phyloP scores from a whole-genome alignment of 176 grass and related monocot species.

The Saccharum spontaneum region DNA sequence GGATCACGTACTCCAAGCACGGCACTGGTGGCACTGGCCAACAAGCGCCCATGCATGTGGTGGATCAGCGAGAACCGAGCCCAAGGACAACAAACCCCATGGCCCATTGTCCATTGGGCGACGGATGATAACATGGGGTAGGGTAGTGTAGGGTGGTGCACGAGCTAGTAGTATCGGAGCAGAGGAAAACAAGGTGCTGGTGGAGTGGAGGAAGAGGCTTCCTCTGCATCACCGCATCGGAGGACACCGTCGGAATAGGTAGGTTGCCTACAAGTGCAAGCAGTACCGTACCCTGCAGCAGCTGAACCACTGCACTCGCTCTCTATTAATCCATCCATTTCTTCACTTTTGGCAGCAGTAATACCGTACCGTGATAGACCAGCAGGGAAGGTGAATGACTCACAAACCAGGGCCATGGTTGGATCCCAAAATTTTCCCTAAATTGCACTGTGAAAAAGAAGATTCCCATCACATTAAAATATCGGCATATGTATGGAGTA shows the following conservation, averaged over 20 bases:
- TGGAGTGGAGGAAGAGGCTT: conserved; percentile 40
- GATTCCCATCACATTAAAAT: too few relatives aligned
- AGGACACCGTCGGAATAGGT: background rate
- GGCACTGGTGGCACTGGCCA: too few relatives aligned
- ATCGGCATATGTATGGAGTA: too few relatives aligned
- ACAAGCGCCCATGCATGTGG: too few relatives aligned
- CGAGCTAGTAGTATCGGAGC: background rate
- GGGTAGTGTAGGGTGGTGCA: background rate
- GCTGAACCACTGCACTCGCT: background rate
- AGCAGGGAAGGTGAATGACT: background rate
- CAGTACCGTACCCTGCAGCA: background rate
- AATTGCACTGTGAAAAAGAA: too few relatives aligned
- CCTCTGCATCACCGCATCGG: background rate
- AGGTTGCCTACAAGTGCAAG: background rate
- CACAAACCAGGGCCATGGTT: too few relatives aligned
- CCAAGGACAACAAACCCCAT: background rate
- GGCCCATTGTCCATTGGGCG: background rate
- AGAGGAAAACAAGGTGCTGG: background rate
- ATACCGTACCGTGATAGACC: background rate
- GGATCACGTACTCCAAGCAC: too few relatives aligned
- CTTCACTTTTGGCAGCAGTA: background rate
- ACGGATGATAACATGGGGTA: background rate
- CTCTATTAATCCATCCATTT: background rate
- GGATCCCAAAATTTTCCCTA: too few relatives aligned
- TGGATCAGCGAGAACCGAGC: too few relatives aligned